A percentile compares a stretch with the other conserved stretches of the same genome.
Conservation (phyloP, 345 rosid genomes). For the Gossypioides kirkii region DNA sequence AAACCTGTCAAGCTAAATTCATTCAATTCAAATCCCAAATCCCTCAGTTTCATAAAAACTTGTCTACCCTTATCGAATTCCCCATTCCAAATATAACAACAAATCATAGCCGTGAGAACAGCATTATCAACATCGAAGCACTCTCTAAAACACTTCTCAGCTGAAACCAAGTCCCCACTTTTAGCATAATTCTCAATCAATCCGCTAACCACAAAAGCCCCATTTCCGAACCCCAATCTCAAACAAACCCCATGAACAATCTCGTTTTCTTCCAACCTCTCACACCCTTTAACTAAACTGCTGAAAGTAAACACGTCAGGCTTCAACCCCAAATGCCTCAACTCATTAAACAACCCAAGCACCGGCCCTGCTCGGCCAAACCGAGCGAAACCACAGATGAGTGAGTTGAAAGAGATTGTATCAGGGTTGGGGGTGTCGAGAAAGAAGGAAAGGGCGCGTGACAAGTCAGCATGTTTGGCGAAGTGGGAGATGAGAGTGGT, state of each 20-base stretch:
- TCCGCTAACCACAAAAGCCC: slow-evolving; percentile 33
- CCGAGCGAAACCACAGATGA: slow-evolving; percentile 33
- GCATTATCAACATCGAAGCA: slow-evolving; percentile 33
- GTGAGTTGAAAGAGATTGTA: slow-evolving; percentile 30
- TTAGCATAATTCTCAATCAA: slow-evolving; percentile 37
- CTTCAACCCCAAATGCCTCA: slow-evolving; percentile 26
- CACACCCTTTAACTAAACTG: slow-evolving; percentile 32
- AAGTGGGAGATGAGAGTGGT: slow-evolving; percentile 32
- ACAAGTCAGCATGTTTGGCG: slow-evolving; percentile 21
- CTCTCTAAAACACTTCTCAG: slow-evolving; percentile 38
- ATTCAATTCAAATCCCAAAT: slow-evolving; percentile 31
- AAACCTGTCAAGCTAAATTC: slow-evolving; percentile 38
- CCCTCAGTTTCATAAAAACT: slow-evolving; percentile 27
- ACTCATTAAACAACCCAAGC: slow-evolving; percentile 23
- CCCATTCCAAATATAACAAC: slow-evolving; percentile 35
- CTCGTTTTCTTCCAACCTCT: slow-evolving; percentile 21
- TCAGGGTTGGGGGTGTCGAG: slow-evolving; percentile 31
- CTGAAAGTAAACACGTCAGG: slow-evolving; percentile 36
- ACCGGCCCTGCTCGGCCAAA: slow-evolving; percentile 7
- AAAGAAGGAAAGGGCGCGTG: slow-evolving; percentile 28
- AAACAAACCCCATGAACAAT: slow-evolving; percentile 31
- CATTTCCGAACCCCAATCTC: slow-evolving; percentile 25
- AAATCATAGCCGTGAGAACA: slow-evolving; percentile 29
- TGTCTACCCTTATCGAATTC: slow-evolving; percentile 28
- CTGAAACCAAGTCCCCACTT: slow-evolving; percentile 28